Conservation (phyloP, 106 monocot species). For the Dioscorea zingiberensis region DNA sequence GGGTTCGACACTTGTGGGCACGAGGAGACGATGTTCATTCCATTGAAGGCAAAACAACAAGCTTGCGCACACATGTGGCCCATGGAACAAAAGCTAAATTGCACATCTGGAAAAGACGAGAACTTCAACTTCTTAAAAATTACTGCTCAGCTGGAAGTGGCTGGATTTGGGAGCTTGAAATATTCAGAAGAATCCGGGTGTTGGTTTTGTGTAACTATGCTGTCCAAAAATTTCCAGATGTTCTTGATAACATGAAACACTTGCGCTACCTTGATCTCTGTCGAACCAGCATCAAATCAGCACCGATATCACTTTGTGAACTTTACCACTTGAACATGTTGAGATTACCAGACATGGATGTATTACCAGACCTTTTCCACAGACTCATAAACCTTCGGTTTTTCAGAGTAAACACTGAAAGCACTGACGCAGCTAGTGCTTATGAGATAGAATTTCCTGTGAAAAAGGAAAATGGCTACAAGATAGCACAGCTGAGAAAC, state of each 20-base stretch:
- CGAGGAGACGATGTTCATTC: neutral
- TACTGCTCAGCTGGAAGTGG: too few species aligned
- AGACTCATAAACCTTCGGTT: too few species aligned
- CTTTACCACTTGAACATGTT: neutral
- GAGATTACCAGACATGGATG: neutral
- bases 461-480: neutral
- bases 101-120: too few species aligned
- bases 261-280: conserved; percentile 28
- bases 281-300: neutral
- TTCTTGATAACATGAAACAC: conserved; percentile 24
- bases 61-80: neutral
- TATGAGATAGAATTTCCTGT: neutral
- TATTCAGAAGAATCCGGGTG: conserved; percentile 11
- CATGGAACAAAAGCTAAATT: too few species aligned
- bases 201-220: conserved; percentile 1
- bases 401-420: too few species aligned
- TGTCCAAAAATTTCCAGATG: neutral
- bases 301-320: neutral
- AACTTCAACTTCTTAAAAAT: too few species aligned
- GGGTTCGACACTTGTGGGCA: neutral
- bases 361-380: too few species aligned
- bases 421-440: too few species aligned
- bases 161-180: neutral
- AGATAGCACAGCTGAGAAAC: neutral
- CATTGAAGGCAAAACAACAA: neutral